Percentiles rank a stretch among this genome's conserved stretches.
phyloP scores from a whole-genome alignment of 768 basidiomycete genomes.

The Favolaschia claudopus region DNA sequence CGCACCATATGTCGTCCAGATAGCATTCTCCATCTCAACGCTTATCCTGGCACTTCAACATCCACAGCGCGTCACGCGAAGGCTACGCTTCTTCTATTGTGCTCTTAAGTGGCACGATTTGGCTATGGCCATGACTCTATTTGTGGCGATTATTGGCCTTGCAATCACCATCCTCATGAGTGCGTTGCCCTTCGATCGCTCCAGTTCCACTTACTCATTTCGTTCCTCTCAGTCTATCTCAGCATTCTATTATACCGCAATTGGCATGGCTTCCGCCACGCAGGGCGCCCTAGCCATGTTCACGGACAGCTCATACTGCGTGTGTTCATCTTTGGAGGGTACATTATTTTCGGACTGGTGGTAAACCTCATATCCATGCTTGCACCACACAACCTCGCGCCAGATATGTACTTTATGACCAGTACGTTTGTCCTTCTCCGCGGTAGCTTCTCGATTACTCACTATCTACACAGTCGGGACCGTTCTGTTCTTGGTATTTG shows the following conservation, averaged over 20 bases:
- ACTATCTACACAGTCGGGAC: constrained; percentile 36
- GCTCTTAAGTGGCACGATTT: constrained; percentile 30
- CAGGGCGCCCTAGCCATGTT: constrained; percentile 33
- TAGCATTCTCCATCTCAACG: constrained; percentile 39
- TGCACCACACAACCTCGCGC: constrained; percentile 27
- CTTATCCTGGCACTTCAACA: constrained; percentile 36
- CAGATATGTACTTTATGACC: constrained; percentile 44
- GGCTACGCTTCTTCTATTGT: constrained; percentile 38
- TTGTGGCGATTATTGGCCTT: constrained; percentile 37
- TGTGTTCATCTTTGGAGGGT: constrained; percentile 43
- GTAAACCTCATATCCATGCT: constrained; percentile 40
- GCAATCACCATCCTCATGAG: constrained; percentile 38
- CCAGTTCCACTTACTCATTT: neutral
- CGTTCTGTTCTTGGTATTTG: constrained; percentile 46
- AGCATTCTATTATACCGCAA: constrained; percentile 38
- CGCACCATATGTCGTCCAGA: constrained; percentile 42
- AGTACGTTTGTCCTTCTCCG: constrained; percentile 27
- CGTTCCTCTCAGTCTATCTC: constrained; percentile 33
- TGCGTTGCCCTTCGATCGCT: constrained; percentile 23
- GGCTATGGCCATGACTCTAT: constrained; percentile 34
- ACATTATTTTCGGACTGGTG: constrained; percentile 40
- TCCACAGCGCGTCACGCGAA: constrained; percentile 36
- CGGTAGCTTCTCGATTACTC: neutral
- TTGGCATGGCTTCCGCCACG: constrained; percentile 39
- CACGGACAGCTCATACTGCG: constrained; percentile 39